Percentiles rank a stretch among this genome's conserved stretches.
These are phyloP conservation scores for Medicago truncatula DNA, from an alignment of 306 rosid species.

Conservation along the genomic window MtrunA17r5.0-ANR NC_053045.1:19363001-19363500, in stretches of 20 bases:
- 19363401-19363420: slow-evolving; percentile 98
- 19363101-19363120: too few relatives aligned
- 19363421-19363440: slow-evolving; percentile 65
- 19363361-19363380: slow-evolving; percentile 90
- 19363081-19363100: too few relatives aligned
- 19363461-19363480: neutral
- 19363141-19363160: too few relatives aligned
- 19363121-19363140: too few relatives aligned
- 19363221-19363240: neutral
- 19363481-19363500: neutral
- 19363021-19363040: too few relatives aligned
- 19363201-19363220: slow-evolving; percentile 19
- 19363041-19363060: too few relatives aligned
- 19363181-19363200: slow-evolving; percentile 17
- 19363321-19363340: slow-evolving; percentile 7
- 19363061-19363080: too few relatives aligned
- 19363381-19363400: slow-evolving; percentile 83
- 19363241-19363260: slow-evolving; percentile 22
- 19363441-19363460: slow-evolving; percentile 26
- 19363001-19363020: too few relatives aligned
- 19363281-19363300: neutral
- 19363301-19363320: slow-evolving; percentile 29
- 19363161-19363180: slow-evolving; percentile 14
- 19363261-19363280: neutral
- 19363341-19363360: slow-evolving; percentile 99